These are phyloP conservation scores for Backusella australiensis DNA, from an alignment of 192 early-diverging fungal species.

Conservation along the genomic window DNA sequence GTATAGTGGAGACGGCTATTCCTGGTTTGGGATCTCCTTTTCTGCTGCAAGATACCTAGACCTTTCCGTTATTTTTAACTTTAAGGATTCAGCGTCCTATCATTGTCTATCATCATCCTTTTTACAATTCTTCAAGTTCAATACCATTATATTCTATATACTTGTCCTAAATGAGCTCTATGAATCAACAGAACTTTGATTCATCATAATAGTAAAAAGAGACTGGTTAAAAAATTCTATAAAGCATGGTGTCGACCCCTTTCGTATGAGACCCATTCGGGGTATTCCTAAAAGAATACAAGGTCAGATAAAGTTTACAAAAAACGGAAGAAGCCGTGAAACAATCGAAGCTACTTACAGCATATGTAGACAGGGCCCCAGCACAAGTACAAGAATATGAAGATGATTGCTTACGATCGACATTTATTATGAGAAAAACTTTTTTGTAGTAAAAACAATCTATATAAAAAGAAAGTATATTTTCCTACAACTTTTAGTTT, in stretches of 20 bases:
- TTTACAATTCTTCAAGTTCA: neutral
- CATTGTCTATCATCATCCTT: neutral
- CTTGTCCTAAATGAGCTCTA: neutral
- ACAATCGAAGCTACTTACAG: neutral
- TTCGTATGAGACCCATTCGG: neutral
- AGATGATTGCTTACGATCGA: neutral
- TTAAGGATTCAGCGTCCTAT: neutral
- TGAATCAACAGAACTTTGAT: neutral
- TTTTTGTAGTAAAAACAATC: neutral
- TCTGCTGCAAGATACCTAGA: neutral
- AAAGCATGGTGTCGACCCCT: neutral
- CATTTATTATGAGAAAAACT: neutral
- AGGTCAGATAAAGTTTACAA: slow-evolving; percentile 2
- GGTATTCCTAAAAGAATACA: neutral
- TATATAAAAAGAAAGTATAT: neutral
- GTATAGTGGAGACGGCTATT: neutral
- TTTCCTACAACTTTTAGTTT: neutral
- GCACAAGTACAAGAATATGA: neutral
- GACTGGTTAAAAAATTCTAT: neutral
- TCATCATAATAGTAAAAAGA: neutral
- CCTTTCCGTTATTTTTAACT: neutral
- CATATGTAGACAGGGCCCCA: slow-evolving; percentile 10
- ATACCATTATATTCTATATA: neutral
- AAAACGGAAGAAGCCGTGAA: slow-evolving; percentile 1
- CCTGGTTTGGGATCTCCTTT: neutral